Evolutionary conservation across 2,329 filamentous ascomycete species (phyloP).

Genomic region (Neospermospora avenae): DNA sequence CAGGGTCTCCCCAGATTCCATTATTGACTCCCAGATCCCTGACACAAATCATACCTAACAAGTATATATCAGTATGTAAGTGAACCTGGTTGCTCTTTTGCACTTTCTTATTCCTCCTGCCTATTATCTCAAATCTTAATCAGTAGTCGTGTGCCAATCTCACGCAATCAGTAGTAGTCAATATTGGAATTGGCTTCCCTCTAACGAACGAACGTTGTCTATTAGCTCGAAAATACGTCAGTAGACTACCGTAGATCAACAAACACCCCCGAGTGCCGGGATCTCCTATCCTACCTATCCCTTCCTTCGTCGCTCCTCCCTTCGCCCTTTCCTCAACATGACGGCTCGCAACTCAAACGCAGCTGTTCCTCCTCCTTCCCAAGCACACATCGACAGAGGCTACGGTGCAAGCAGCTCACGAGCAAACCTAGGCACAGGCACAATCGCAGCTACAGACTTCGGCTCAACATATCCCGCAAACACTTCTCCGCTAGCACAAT

Average conservation of each 20-base stretch:
- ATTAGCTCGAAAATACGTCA: constrained; percentile 15
- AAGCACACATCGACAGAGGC: constrained; percentile 29
- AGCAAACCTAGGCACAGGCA: constrained; percentile 15
- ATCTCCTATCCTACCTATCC: background rate
- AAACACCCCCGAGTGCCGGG: background rate
- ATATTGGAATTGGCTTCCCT: background rate
- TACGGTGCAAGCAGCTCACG: constrained; percentile 28
- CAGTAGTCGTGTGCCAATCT: background rate
- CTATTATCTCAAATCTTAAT: background rate
- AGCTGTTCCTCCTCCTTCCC: constrained; percentile 29
- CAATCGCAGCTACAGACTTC: constrained; percentile 25
- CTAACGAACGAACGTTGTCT: constrained; percentile 8
- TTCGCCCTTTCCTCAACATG: constrained; percentile 18
- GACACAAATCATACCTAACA: background rate
- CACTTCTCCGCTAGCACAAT: constrained; percentile 27
- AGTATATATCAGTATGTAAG: background rate
- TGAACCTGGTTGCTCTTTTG: background rate
- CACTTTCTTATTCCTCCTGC: too few relatives aligned
- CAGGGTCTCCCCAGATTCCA: background rate
- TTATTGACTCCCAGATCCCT: background rate
- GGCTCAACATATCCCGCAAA: constrained; percentile 25
- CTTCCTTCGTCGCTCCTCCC: background rate
- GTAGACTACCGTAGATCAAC: background rate
- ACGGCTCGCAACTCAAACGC: constrained; percentile 24
- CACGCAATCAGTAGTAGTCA: background rate